Percentiles rank a stretch among this genome's conserved stretches.
These are phyloP conservation scores for Nannizziopsis barbatae DNA, from an alignment of 2,329 filamentous ascomycete species.

Conservation along the genomic window DNA sequence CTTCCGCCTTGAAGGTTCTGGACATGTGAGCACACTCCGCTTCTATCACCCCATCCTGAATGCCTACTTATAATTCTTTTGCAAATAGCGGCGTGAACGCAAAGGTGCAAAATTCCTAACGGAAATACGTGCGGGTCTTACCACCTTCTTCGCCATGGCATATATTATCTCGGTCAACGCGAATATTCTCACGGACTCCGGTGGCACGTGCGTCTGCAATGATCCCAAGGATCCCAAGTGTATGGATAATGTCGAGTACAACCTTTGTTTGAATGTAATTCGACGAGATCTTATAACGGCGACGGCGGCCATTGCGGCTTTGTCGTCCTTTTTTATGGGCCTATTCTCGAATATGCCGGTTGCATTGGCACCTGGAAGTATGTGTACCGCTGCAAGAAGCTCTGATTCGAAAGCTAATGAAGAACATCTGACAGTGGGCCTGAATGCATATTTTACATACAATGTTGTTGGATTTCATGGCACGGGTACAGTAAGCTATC, in stretches of 20 bases:
- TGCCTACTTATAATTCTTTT: not conserved
- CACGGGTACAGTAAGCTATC: slow-evolving; percentile 59
- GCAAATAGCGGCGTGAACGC: slow-evolving; percentile 51
- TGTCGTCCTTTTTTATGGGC: slow-evolving; percentile 75
- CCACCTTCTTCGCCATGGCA: slow-evolving; percentile 70
- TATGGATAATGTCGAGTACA: slow-evolving; percentile 37
- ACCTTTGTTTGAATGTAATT: slow-evolving; percentile 42
- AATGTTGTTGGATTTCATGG: slow-evolving; percentile 70
- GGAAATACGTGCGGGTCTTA: slow-evolving; percentile 70
- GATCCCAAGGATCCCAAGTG: slow-evolving; percentile 39
- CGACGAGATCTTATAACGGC: slow-evolving; percentile 73
- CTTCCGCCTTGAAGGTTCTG: slow-evolving; percentile 71
- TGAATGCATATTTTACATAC: slow-evolving; percentile 82
- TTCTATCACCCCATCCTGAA: not conserved
- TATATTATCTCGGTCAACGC: slow-evolving; percentile 66
- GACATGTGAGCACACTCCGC: slow-evolving; percentile 51
- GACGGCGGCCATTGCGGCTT: slow-evolving; percentile 68
- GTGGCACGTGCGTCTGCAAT: slow-evolving; percentile 66
- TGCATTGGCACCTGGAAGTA: slow-evolving; percentile 57
- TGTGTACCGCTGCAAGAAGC: not conserved
- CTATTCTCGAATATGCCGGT: slow-evolving; percentile 70
- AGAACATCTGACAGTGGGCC: slow-evolving; percentile 46
- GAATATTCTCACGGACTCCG: slow-evolving; percentile 58
- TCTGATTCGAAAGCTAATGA: not conserved
- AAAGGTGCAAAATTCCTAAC: slow-evolving; percentile 70